phyloP scores from a whole-genome alignment of 805 yeast genomes.

The Blastobotrys muscicola region DNA sequence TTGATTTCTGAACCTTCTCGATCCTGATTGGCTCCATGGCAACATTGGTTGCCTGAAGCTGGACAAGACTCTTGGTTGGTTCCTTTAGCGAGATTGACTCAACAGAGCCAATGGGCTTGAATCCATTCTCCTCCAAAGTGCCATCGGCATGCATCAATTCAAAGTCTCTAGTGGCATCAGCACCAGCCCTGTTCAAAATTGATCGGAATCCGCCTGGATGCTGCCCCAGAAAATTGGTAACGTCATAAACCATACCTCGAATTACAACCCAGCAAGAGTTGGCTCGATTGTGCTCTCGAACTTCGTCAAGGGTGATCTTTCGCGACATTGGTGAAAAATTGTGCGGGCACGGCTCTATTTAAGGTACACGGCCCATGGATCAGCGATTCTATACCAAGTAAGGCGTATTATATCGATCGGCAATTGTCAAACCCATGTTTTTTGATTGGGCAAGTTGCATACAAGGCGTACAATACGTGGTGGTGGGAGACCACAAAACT shows the following conservation, averaged over 20 bases:
- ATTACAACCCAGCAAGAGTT: constrained; percentile 21
- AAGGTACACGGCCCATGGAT: no score
- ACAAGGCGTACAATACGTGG: no score
- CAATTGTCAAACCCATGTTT: no score
- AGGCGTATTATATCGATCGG: no score
- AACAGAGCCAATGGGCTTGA: constrained; percentile 8
- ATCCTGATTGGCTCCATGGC: not conserved
- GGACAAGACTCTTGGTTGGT: not conserved
- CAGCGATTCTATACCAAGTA: no score
- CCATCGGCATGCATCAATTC: constrained; percentile 19
- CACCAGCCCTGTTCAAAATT: constrained; percentile 39
- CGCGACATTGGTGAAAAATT: no score
- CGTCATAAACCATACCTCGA: constrained; percentile 29
- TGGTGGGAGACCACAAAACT: no score
- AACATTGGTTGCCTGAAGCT: not conserved
- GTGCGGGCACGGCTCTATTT: no score
- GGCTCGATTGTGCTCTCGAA: constrained; percentile 18
- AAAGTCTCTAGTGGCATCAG: constrained; percentile 36
- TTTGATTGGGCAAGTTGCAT: no score
- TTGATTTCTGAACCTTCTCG: not conserved
- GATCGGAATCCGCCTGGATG: constrained; percentile 44
- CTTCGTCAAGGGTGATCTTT: constrained; percentile 13
- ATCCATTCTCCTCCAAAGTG: constrained; percentile 18
- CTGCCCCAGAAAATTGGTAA: constrained; percentile 23
- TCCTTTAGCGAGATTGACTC: constrained; percentile 6